Evolutionary conservation across 208 protist genomes (phyloP).

Genomic region (Trypanosoma conorhini): DNA sequence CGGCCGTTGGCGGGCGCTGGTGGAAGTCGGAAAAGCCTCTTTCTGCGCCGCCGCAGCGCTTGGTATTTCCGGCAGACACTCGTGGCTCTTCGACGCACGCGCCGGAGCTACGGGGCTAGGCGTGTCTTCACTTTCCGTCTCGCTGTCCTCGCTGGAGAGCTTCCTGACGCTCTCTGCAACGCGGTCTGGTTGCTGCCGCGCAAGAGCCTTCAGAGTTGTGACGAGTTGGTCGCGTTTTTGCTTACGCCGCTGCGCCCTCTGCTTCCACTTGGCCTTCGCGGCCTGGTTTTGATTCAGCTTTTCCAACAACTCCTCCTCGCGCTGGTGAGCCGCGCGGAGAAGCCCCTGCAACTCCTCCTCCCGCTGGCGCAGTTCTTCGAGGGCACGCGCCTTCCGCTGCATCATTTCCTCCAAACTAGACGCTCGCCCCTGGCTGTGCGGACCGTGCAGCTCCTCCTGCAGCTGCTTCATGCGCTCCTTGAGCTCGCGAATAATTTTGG

Average conservation of each 20-base stretch:
- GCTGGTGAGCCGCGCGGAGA: neutral
- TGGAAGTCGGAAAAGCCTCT: no score
- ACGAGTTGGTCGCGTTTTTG: slow-evolving; percentile 4
- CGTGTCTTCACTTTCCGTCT: slow-evolving; percentile 2
- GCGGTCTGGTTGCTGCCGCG: slow-evolving; percentile 14
- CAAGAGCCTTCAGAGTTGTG: slow-evolving; percentile 11
- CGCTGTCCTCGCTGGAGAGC: neutral
- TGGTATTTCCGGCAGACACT: no score
- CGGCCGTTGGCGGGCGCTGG: no score
- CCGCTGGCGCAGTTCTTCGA: neutral
- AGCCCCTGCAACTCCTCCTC: slow-evolving; percentile 23
- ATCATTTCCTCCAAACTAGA: no score
- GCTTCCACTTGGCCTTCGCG: slow-evolving; percentile 21
- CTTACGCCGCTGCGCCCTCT: slow-evolving; percentile 20
- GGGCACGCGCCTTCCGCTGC: no score
- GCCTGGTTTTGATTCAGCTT: no score
- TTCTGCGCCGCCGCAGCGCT: no score
- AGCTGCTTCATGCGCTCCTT: slow-evolving; percentile 48
- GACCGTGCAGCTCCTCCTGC: slow-evolving; percentile 38
- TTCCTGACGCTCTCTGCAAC: neutral
- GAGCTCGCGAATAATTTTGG: slow-evolving; percentile 83
- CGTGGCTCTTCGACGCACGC: neutral
- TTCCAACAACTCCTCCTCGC: slow-evolving; percentile 15
- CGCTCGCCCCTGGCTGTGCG: neutral
- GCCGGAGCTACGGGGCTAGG: neutral